Evolutionary conservation across 2,329 filamentous ascomycete genomes (phyloP).

Genomic region (Cryphonectria parasitica): DNA sequence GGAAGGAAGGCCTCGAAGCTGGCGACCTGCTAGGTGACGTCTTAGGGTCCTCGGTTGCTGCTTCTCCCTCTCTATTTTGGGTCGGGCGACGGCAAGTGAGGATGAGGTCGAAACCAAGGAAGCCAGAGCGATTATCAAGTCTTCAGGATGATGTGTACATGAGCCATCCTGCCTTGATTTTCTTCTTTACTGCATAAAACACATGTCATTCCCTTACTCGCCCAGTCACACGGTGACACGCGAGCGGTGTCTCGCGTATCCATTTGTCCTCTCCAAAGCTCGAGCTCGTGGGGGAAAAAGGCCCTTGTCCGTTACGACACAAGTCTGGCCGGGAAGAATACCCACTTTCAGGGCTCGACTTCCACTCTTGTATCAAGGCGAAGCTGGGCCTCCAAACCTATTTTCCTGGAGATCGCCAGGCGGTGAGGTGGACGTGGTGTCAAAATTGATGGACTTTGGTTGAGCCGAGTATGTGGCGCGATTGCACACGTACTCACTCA

Average conservation of each 20-base stretch:
- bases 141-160: background rate
- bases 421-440: conserved; percentile 4
- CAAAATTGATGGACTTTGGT: background rate
- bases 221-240: conserved; percentile 13
- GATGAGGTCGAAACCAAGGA: background rate
- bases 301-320: conserved; percentile 18
- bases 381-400: background rate
- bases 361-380: background rate
- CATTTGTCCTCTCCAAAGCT: background rate
- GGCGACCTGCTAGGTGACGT: conserved; percentile 3
- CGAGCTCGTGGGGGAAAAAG: background rate
- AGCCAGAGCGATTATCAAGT: background rate
- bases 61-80: background rate
- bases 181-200: background rate
- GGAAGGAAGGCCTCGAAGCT: background rate
- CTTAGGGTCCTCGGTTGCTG: background rate
- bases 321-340: background rate
- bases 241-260: background rate
- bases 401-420: background rate
- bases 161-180: conserved; percentile 5
- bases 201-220: background rate
- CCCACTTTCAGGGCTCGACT: conserved; percentile 13
- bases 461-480: background rate
- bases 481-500: background rate
- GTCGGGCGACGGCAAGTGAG: background rate